Evolutionary conservation across 2,329 filamentous ascomycete species (phyloP).

Genomic region (Aurifilum marmelostoma): DNA sequence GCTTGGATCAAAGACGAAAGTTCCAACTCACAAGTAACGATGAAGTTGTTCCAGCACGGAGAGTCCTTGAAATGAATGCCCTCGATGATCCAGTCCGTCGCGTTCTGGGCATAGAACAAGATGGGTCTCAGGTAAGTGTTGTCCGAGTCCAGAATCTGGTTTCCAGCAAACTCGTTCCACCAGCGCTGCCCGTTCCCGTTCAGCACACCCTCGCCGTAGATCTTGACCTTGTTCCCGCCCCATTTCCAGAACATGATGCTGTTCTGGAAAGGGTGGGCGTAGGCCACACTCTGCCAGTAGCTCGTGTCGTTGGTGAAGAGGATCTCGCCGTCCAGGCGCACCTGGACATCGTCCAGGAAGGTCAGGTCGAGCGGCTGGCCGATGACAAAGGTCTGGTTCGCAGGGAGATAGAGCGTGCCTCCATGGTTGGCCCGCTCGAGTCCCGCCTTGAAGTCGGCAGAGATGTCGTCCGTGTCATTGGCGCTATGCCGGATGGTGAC

Average conservation of each 20-base stretch:
- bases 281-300: constrained; percentile 48
- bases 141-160: constrained; percentile 50
- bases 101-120: constrained; percentile 64
- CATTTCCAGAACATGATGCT: constrained; percentile 67
- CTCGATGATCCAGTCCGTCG: constrained; percentile 59
- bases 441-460: constrained; percentile 56
- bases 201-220: constrained; percentile 59
- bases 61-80: constrained; percentile 64
- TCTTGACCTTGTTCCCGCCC: constrained; percentile 64
- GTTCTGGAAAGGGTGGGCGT: constrained; percentile 48
- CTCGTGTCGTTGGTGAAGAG: constrained; percentile 48
- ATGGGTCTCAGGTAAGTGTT: constrained; percentile 63
- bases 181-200: constrained; percentile 57
- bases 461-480: constrained; percentile 59
- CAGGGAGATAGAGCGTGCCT: constrained; percentile 58
- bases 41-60: constrained; percentile 67
- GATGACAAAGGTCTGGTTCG: constrained; percentile 59
- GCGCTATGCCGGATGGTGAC: constrained; percentile 56
- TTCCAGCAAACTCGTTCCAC: constrained; percentile 40
- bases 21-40: constrained; percentile 52
- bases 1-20: not conserved
- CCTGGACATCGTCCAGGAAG: constrained; percentile 59
- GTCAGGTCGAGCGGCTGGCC: constrained; percentile 62
- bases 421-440: constrained; percentile 61
- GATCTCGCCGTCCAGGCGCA: constrained; percentile 62